phyloP scores from a whole-genome alignment of 306 rosid species.

The Pyrus pyrifolia region DNA sequence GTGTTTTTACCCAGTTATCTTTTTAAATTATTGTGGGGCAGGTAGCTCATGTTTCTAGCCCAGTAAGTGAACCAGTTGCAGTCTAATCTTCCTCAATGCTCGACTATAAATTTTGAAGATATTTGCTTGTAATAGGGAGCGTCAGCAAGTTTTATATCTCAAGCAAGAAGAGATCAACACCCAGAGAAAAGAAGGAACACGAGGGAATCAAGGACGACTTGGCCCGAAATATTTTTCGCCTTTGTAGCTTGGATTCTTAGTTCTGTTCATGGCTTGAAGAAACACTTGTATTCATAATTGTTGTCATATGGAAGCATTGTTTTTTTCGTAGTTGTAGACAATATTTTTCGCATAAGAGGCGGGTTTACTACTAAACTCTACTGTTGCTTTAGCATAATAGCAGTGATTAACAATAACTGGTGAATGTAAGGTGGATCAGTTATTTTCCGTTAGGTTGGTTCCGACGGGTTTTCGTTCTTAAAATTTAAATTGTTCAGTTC shows the following conservation, averaged over 20 bases:
- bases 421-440: too few species aligned
- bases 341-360: neutral
- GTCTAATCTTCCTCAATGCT: conserved; percentile 54
- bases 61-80: conserved; percentile 77
- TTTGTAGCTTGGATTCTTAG: conserved; percentile 23
- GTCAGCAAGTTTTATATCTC: conserved; percentile 26
- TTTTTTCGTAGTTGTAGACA: conserved; percentile 20
- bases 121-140: conserved; percentile 63
- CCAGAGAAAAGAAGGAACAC: conserved; percentile 23
- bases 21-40: conserved; percentile 33
- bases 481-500: too few species aligned
- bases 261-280: conserved; percentile 26
- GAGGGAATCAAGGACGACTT: conserved; percentile 20
- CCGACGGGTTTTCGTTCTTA: too few species aligned
- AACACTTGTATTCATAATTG: conserved; percentile 19
- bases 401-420: too few species aligned
- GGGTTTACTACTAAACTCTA: neutral
- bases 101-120: conserved; percentile 44
- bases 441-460: too few species aligned
- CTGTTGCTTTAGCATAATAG: too few species aligned
- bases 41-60: conserved; percentile 59
- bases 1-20: conserved; percentile 6
- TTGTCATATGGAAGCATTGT: conserved; percentile 17
- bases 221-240: conserved; percentile 21
- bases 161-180: conserved; percentile 25